phyloP scores from a whole-genome alignment of 805 yeast species.

The Candida schatavii region DNA sequence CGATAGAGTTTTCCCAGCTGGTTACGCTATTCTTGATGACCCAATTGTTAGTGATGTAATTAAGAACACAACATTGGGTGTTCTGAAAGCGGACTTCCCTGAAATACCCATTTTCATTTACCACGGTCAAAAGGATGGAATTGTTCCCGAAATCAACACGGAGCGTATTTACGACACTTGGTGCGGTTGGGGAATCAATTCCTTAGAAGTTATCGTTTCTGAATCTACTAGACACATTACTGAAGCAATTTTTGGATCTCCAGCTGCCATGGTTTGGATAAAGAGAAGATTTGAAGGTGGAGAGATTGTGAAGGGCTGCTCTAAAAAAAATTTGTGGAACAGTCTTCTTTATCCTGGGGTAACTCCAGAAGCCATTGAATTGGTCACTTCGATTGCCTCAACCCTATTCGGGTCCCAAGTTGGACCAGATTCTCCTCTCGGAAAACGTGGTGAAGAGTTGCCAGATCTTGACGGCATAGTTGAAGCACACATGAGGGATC shows the following conservation, averaged over 20 bases:
- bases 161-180: constrained; percentile 18
- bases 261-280: constrained; percentile 14
- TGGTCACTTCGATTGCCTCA: constrained; percentile 14
- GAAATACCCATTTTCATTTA: constrained; percentile 18
- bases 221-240: constrained; percentile 16
- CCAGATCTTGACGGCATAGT: neutral
- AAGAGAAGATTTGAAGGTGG: constrained; percentile 10
- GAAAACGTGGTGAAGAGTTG: neutral
- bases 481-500: neutral
- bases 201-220: constrained; percentile 21
- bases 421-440: constrained; percentile 16
- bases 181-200: constrained; percentile 23
- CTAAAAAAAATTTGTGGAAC: neutral
- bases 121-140: constrained; percentile 18
- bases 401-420: constrained; percentile 15
- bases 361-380: constrained; percentile 4
- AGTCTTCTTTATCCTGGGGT: constrained; percentile 6
- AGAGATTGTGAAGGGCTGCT: constrained; percentile 21
- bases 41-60: constrained; percentile 3
- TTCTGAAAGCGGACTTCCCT: constrained; percentile 12
- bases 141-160: constrained; percentile 15
- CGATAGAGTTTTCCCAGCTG: neutral
- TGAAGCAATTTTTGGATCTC: constrained; percentile 9
- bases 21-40: constrained; percentile 5
- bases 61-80: constrained; percentile 1